Conservation (phyloP, 352 stramenopile genomes). For the Aphanomyces stellatus region DNA sequence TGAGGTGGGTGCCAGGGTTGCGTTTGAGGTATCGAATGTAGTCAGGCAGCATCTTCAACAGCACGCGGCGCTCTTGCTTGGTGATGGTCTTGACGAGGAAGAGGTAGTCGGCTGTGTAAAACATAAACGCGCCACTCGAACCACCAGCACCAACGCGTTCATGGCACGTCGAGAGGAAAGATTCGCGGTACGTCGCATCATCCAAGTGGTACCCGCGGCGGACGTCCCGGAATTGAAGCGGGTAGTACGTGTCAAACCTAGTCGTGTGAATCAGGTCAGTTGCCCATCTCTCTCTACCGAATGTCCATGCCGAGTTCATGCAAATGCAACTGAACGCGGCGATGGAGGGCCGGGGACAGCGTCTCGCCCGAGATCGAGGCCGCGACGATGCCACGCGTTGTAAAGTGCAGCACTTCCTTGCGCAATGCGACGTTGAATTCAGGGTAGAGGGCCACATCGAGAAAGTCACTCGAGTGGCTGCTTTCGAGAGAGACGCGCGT, state of each 20-base stretch:
- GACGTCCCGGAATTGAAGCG: slow-evolving; percentile 65
- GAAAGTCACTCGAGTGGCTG: slow-evolving; percentile 26
- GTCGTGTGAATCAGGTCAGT: not conserved
- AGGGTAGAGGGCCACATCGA: slow-evolving; percentile 72
- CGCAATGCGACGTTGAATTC: slow-evolving; percentile 80
- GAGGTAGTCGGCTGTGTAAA: slow-evolving; percentile 81
- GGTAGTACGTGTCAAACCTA: slow-evolving; percentile 65
- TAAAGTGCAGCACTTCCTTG: slow-evolving; percentile 86
- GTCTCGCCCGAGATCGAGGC: slow-evolving; percentile 58
- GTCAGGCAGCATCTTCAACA: slow-evolving; percentile 72
- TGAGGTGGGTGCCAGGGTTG: slow-evolving; percentile 73
- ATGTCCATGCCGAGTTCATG: slow-evolving; percentile 78
- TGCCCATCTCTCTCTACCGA: slow-evolving; percentile 12
- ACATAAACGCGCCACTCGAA: slow-evolving; percentile 87
- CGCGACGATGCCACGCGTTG: slow-evolving; percentile 72
- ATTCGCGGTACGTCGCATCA: slow-evolving; percentile 62
- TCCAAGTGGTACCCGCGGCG: slow-evolving; percentile 69
- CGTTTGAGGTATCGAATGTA: slow-evolving; percentile 79
- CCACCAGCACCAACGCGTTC: slow-evolving; percentile 75
- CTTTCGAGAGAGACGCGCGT: too few species aligned
- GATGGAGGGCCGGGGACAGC: slow-evolving; percentile 32
- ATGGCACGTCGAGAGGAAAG: slow-evolving; percentile 73
- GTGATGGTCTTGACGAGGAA: slow-evolving; percentile 87
- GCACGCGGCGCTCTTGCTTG: slow-evolving; percentile 57
- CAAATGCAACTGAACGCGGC: slow-evolving; percentile 57